These are phyloP conservation scores for Aspergillus niger DNA, from an alignment of 2,329 filamentous ascomycete species.

Conservation along the genomic window DNA sequence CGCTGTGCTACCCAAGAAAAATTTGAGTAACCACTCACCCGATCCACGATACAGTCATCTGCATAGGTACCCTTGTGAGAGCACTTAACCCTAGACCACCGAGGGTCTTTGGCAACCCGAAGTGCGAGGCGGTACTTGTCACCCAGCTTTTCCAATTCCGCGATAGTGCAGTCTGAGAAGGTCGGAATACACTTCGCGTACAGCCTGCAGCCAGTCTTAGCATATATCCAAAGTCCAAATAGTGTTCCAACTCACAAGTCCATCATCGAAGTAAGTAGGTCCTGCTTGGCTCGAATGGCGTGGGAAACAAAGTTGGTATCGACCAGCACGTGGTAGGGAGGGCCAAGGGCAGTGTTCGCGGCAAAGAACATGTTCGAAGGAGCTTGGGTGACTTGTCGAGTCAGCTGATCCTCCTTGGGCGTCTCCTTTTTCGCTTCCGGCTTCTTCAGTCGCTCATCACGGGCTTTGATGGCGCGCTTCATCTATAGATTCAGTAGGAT, in stretches of 20 bases:
- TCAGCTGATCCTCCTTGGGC: conserved; percentile 20
- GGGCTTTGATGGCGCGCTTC: conserved; percentile 26
- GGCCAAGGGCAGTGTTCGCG: conserved; percentile 81
- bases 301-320: conserved; percentile 92
- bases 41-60: conserved; percentile 80
- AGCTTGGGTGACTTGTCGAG: conserved; percentile 45
- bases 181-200: conserved; percentile 89
- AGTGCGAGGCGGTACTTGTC: conserved; percentile 85
- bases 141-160: conserved; percentile 85
- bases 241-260: conserved; percentile 54
- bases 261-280: conserved; percentile 86
- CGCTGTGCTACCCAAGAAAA: background rate
- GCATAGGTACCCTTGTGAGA: conserved; percentile 88
- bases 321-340: conserved; percentile 77
- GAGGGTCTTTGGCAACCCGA: conserved; percentile 82
- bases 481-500: conserved; percentile 13
- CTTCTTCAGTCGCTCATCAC: conserved; percentile 26
- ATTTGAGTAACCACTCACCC: conserved; percentile 46
- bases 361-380: conserved; percentile 85
- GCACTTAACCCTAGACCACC: conserved; percentile 83
- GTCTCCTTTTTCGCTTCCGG: conserved; percentile 17
- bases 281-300: conserved; percentile 87
- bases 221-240: background rate
- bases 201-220: conserved; percentile 51
- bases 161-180: conserved; percentile 81